Conservation (phyloP, 331 rosid species). For the Ulmus americana region DNA sequence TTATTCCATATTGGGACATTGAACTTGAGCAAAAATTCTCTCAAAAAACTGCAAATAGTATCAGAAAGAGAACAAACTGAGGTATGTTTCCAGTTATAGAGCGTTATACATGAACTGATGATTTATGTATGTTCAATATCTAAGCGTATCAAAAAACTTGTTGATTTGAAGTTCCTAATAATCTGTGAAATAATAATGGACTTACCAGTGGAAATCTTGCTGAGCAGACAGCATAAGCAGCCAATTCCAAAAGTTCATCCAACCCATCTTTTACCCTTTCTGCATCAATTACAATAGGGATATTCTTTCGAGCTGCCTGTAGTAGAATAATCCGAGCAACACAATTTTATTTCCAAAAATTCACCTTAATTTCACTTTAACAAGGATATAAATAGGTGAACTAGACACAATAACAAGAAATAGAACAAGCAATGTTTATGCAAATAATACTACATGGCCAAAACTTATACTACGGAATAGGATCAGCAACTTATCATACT, state of each 20-base stretch:
- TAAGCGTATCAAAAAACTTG: neutral
- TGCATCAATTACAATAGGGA: conserved; percentile 73
- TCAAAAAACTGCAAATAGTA: neutral
- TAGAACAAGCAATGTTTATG: too few relatives aligned
- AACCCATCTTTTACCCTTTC: conserved; percentile 80
- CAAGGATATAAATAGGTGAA: neutral
- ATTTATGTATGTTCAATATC: neutral
- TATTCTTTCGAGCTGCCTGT: conserved; percentile 62
- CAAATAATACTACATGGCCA: too few relatives aligned
- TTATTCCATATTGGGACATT: neutral
- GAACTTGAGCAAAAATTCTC: neutral
- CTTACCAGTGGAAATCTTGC: conserved; percentile 73
- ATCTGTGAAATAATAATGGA: neutral
- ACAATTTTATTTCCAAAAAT: neutral
- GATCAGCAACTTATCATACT: too few relatives aligned
- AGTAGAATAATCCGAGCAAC: conserved; percentile 13
- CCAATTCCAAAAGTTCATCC: conserved; percentile 52
- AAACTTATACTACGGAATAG: too few relatives aligned
- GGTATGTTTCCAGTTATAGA: neutral
- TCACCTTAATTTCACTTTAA: neutral
- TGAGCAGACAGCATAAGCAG: conserved; percentile 74
- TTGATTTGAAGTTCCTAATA: neutral
- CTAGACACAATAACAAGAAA: too few relatives aligned
- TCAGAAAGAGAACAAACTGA: neutral
- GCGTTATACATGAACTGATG: neutral